These are phyloP conservation scores for Adansonia gregorii DNA, from an alignment of 441 rosid species.

Conservation along the genomic window DNA sequence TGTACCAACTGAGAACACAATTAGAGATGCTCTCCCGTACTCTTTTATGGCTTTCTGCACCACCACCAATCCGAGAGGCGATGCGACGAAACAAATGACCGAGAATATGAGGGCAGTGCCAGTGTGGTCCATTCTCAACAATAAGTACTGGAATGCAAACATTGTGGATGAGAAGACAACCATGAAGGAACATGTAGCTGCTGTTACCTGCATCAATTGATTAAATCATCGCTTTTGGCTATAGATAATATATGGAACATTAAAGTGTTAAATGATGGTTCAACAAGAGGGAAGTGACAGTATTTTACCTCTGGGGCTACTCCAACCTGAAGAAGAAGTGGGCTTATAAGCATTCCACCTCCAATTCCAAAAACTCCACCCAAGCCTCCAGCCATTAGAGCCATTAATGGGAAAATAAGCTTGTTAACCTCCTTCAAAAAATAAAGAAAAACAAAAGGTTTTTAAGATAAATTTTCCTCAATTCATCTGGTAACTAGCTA, in stretches of 20 bases:
- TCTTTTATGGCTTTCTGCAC: constrained; percentile 61
- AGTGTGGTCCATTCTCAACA: constrained; percentile 71
- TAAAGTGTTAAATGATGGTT: neutral
- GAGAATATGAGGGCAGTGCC: constrained; percentile 48
- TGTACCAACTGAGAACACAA: constrained; percentile 80
- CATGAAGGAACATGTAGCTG: constrained; percentile 95
- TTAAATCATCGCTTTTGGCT: neutral
- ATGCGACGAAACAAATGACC: constrained; percentile 52
- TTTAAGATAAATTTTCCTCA: neutral
- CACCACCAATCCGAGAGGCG: constrained; percentile 71
- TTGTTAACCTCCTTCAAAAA: constrained; percentile 49
- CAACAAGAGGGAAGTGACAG: neutral
- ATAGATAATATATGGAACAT: neutral
- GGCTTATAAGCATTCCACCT: constrained; percentile 93
- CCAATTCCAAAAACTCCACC: constrained; percentile 95
- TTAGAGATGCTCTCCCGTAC: constrained; percentile 80
- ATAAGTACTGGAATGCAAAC: constrained; percentile 80
- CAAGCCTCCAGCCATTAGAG: constrained; percentile 73
- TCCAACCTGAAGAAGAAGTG: constrained; percentile 86
- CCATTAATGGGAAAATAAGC: constrained; percentile 70
- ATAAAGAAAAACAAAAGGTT: neutral
- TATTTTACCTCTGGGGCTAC: constrained; percentile 71
- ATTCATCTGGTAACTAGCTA: neutral
- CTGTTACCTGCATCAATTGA: constrained; percentile 56
- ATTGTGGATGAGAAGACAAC: constrained; percentile 88